Conservation (phyloP, 202 grass and related monocot species). For the Bolboschoenoplectus hybrid region DNA sequence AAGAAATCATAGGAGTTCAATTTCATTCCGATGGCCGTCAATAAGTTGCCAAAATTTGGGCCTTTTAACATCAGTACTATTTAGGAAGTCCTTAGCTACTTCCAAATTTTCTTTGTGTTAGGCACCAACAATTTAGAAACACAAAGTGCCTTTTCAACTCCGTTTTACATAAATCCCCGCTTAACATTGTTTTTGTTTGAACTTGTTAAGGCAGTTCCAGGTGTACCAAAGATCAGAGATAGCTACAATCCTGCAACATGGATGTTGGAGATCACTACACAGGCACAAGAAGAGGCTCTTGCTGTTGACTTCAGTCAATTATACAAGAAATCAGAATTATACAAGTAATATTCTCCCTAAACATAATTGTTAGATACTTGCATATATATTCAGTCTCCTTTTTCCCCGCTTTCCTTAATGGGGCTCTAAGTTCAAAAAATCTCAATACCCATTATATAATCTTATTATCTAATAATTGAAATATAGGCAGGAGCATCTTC, state of each 20-base stretch:
- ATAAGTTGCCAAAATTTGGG: too few species aligned
- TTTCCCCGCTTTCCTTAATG: neutral
- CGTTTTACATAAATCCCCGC: neutral
- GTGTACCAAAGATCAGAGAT: slow-evolving; percentile 74
- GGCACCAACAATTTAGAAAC: neutral
- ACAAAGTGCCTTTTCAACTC: neutral
- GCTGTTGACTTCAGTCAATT: slow-evolving; percentile 38
- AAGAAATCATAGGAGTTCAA: neutral
- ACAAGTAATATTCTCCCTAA: slow-evolving; percentile 16
- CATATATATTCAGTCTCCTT: neutral
- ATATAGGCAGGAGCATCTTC: neutral
- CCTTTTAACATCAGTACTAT: neutral
- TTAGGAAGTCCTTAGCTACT: neutral
- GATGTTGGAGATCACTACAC: slow-evolving; percentile 51
- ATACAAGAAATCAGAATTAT: slow-evolving; percentile 47
- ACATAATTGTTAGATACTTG: neutral
- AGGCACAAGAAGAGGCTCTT: slow-evolving; percentile 39
- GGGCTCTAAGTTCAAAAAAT: neutral
- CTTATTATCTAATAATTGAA: neutral
- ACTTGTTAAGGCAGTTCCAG: slow-evolving; percentile 58
- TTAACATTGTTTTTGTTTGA: slow-evolving; percentile 18
- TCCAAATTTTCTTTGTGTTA: too few species aligned
- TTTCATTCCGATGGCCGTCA: too few species aligned
- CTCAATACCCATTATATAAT: neutral
- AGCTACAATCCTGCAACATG: slow-evolving; percentile 65